Evolutionary conservation across 2,329 filamentous ascomycete species (phyloP), one percentile per base, ranked within the genome.

Genomic region (Plectosphaerella cucumerina): DNA sequence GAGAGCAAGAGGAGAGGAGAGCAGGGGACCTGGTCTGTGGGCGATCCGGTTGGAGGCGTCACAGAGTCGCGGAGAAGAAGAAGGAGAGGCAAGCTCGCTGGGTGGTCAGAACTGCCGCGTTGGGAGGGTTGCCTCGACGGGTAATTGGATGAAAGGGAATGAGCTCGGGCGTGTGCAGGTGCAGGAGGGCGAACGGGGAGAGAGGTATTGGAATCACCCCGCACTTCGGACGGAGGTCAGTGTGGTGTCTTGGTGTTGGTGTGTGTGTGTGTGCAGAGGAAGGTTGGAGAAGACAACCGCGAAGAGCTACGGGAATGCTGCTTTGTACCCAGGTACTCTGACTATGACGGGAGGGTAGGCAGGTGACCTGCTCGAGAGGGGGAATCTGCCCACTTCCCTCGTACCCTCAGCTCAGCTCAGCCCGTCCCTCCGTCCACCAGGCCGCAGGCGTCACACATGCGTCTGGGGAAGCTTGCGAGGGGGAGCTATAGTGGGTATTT

Each of bases 61-160:
- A 42, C 39, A 42, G 39, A 20, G n/a, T n/a, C n/a, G n/a, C n/a
- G n/a, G n/a, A n/a, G n/a, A n/a, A n/a, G n/a, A 17, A 42, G 39
- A 42, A 42, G 39, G 22, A 45, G 43, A 45, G 21, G 21, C 22
- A 45, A 45, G 43, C 43, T 31, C 14, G 43, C 15, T 45, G 43
- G 22, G n/a, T 42, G 39, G 39, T 42, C 31, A 34, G 31, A 42
- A 34, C n/a, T 45, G 43, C 20, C 43, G 43, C 31, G n/a, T 23
- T 56, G 57, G 62, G 64, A 62, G 64, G 63, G 64, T 56, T 64
- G 61, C 51, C 50, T 55, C 53, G 58, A 57, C 47, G 54, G 55
- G 42, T 61, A 59, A 67, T 67, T 64, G 63, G 61, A 58, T 53
- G 57, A 47, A 53, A 42, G 33, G 55, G 39, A 21, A 31, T 12